Conservation (phyloP, 2,329 filamentous ascomycete species). For the Fusarium avenaceum region DNA sequence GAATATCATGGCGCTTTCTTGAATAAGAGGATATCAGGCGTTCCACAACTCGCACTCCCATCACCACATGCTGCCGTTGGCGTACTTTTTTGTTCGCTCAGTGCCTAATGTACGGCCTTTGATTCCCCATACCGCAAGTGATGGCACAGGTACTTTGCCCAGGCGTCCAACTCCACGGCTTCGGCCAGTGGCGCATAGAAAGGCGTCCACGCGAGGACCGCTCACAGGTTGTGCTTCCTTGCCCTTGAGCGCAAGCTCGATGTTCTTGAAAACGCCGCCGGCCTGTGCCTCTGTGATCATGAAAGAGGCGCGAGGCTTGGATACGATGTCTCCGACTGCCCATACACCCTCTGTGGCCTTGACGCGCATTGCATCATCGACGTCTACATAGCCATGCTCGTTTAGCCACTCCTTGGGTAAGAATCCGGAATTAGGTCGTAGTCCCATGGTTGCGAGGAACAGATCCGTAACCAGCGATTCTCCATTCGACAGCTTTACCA, state of each 20-base stretch:
- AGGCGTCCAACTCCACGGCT: conserved; percentile 64
- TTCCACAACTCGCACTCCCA: conserved; percentile 32
- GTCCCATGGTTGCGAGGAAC: conserved; percentile 69
- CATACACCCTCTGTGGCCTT: conserved; percentile 61
- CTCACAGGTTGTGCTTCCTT: conserved; percentile 61
- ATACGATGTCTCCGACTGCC: conserved; percentile 68
- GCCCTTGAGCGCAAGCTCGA: conserved; percentile 62
- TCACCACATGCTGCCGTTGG: conserved; percentile 62
- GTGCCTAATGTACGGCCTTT: conserved; percentile 66
- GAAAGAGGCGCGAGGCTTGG: conserved; percentile 67
- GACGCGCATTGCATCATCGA: conserved; percentile 66
- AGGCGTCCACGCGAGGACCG: conserved; percentile 62
- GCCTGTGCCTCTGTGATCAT: conserved; percentile 72
- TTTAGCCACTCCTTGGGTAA: conserved; percentile 61
- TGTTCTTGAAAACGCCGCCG: conserved; percentile 66
- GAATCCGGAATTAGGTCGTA: conserved; percentile 68
- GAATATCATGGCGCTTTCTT: conserved; percentile 49
- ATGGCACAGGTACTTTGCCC: conserved; percentile 63
- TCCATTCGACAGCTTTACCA: conserved; percentile 62
- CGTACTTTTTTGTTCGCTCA: conserved; percentile 60
- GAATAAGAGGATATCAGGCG: conserved; percentile 45
- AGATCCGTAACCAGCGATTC: conserved; percentile 65
- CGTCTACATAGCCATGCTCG: conserved; percentile 60
- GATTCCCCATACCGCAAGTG: conserved; percentile 63
- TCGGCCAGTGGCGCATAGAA: conserved; percentile 65